phyloP scores from a whole-genome alignment of 129 eudicot species.

The Artemisia argyi region DNA sequence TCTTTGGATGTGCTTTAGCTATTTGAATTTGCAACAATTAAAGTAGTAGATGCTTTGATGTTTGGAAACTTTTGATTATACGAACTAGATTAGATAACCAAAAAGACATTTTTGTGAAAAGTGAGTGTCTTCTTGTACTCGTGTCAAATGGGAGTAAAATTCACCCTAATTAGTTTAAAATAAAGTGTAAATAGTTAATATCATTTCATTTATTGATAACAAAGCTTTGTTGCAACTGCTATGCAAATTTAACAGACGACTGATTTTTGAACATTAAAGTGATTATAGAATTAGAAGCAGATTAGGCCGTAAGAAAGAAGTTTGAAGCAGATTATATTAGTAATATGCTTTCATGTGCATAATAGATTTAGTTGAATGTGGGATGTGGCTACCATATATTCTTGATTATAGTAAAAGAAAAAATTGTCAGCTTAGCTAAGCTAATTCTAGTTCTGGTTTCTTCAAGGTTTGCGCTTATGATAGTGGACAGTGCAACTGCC shows the following conservation, averaged over 20 bases:
- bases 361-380: too few species aligned
- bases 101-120: conserved; percentile 6
- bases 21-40: neutral
- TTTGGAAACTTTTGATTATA: neutral
- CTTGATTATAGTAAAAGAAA: neutral
- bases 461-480: conserved; percentile 87
- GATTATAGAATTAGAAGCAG: neutral
- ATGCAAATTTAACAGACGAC: neutral
- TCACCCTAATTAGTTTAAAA: neutral
- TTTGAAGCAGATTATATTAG: too few species aligned
- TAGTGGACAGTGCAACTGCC: conserved; percentile 97
- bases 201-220: too few species aligned
- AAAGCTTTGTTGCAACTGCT: conserved; percentile 1
- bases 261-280: neutral
- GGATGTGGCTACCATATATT: too few species aligned
- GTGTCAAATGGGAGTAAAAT: neutral
- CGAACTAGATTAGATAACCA: neutral
- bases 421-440: neutral
- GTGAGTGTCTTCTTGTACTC: neutral
- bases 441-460: conserved; percentile 18
- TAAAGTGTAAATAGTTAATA: neutral
- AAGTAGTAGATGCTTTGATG: neutral
- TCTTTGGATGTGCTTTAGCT: neutral
- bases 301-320: neutral
- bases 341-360: too few species aligned